Evolutionary conservation across 768 basidiomycete genomes (phyloP), one percentile per base, ranked within the genome.

Genomic region (Boletus coccyginus): DNA sequence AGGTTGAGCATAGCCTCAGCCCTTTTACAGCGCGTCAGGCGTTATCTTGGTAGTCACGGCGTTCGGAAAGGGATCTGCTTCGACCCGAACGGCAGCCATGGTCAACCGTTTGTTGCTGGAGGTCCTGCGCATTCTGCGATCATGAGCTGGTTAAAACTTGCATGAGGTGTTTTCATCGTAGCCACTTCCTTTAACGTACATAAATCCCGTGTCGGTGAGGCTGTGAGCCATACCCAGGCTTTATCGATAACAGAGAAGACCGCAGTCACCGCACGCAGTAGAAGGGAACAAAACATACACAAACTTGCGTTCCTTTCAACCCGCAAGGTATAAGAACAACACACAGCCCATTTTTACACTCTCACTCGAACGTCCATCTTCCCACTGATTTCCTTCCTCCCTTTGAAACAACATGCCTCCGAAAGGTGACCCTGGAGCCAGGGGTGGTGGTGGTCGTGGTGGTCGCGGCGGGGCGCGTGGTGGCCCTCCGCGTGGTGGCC

Each of bases 21-120:
- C 32, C 4, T 39, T 39, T 29, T 41, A 13, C 69, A 90, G 86
- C 85, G 91, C 11, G 82, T 93, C 21, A 82, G 79, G 61, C 79
- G 77, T 44, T 95, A 94, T 69, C 79, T 96, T 17, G 75, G 78
- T 12, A 86, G 86, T 11, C 91, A 93, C 71, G 88, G 90, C 19
- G 75, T 90, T 32, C 77, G 77, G 44, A 81, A 89, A 66, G 84
- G 85, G 16, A 71, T 91, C 5, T 81, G 78, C 75, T 84, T 81
- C 54, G 82, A 90, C 61, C 79, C 85, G 12, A 65, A 81, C 2
- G 86, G 84, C 14, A 75, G 72, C 11, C 88, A 90, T 66, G 87
- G 88, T 1, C 74, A 84, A 55, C 81, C 87, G 17, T 75, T 90
- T 31, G 66, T 81, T 46, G 69, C 73, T 39, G 79, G 78, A 42